A percentile compares a stretch with the other conserved stretches of the same genome.
phyloP scores from a whole-genome alignment of 768 basidiomycete species.

The Phlegmacium glaucopus region DNA sequence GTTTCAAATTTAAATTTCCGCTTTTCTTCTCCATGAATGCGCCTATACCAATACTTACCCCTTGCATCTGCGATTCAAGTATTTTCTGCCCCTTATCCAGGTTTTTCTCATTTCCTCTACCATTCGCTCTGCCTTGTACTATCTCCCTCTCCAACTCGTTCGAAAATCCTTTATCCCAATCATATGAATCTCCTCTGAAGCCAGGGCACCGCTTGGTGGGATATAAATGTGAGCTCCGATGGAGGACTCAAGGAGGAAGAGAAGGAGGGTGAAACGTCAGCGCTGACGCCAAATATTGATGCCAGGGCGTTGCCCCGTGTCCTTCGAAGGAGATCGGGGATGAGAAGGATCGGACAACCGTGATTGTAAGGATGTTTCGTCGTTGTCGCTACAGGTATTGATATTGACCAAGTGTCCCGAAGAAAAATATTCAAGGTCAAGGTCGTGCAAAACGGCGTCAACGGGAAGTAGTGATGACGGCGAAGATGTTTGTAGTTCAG shows the following conservation, averaged over 20 bases:
- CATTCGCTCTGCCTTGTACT: not conserved
- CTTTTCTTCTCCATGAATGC: constrained; percentile 49
- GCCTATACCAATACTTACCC: constrained; percentile 24
- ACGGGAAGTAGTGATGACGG: not conserved
- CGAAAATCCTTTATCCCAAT: constrained; percentile 70
- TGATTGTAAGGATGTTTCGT: too few species aligned
- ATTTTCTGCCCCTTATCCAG: not conserved
- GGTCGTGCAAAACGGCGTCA: too few species aligned
- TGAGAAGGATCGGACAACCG: too few species aligned
- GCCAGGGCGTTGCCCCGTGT: not conserved
- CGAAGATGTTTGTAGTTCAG: not conserved
- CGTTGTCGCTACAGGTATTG: too few species aligned
- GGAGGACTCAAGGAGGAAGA: not conserved
- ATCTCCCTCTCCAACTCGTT: constrained; percentile 44
- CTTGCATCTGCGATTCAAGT: not conserved
- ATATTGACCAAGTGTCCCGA: too few species aligned
- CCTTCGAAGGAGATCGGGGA: not conserved
- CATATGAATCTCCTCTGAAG: constrained; percentile 58
- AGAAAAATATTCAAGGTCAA: too few species aligned
- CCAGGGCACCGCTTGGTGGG: constrained; percentile 72
- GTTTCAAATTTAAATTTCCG: constrained; percentile 47
- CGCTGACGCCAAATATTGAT: not conserved
- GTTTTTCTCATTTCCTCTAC: not conserved
- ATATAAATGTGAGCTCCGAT: constrained; percentile 35
- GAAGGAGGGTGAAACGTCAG: not conserved